phyloP scores from a whole-genome alignment of 345 rosid genomes.

The Bretschneidera sinensis region DNA sequence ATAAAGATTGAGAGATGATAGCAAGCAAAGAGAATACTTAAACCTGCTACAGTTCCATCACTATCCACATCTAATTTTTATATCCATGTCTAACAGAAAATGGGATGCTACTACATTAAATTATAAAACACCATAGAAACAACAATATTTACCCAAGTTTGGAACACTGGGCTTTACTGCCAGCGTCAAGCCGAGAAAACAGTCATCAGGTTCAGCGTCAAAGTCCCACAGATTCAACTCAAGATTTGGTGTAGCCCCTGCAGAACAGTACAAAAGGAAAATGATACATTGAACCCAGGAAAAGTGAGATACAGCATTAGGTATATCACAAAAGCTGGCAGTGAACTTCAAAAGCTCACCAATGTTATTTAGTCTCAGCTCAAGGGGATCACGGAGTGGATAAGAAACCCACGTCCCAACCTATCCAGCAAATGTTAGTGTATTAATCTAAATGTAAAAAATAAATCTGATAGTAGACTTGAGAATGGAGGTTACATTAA shows the following conservation, averaged over 20 bases:
- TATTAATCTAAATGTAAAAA: constrained; percentile 9
- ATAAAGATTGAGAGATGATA: too few species aligned
- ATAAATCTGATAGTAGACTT: constrained; percentile 11
- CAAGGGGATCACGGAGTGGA: constrained; percentile 72
- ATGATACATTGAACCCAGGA: background rate
- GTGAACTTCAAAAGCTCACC: constrained; percentile 37
- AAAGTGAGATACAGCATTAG: background rate
- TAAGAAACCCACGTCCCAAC: constrained; percentile 55
- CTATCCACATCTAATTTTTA: too few species aligned
- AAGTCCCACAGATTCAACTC: constrained; percentile 95
- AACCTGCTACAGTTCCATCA: too few species aligned
- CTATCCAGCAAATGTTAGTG: constrained; percentile 33
- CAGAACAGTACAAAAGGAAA: constrained; percentile 16
- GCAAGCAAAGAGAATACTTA: too few species aligned
- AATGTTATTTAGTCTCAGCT: constrained; percentile 62
- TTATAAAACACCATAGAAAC: background rate
- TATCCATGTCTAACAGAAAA: background rate
- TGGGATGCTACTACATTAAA: background rate
- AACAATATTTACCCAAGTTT: constrained; percentile 46
- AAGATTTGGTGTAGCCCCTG: constrained; percentile 78
- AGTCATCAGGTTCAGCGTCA: constrained; percentile 71
- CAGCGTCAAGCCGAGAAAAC: constrained; percentile 85
- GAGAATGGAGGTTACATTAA: constrained; percentile 50
- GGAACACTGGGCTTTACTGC: constrained; percentile 84
- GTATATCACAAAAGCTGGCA: background rate